phyloP scores from a whole-genome alignment of 139 green algal species.

The Zygnema circumcarinatum region DNA sequence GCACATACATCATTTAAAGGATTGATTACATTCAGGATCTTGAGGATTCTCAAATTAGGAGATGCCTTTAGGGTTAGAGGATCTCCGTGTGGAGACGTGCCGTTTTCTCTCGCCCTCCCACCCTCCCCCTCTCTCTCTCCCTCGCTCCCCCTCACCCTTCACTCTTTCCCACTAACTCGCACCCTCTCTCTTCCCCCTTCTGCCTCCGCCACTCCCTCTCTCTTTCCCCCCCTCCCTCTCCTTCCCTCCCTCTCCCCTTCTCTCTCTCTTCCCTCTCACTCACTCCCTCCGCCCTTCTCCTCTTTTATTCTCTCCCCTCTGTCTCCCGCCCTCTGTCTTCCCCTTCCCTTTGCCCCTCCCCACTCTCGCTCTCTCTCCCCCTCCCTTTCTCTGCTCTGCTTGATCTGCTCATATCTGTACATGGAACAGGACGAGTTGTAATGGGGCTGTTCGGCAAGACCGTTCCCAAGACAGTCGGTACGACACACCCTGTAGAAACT shows the following conservation, averaged over 20 bases:
- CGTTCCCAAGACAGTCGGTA: constrained; percentile 68
- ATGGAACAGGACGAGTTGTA: constrained; percentile 62
- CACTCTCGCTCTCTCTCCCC: too few relatives aligned
- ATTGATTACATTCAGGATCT: too few relatives aligned
- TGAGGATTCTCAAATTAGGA: too few relatives aligned
- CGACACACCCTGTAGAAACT: constrained; percentile 49
- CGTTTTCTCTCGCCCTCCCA: not conserved
- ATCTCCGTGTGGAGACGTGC: too few relatives aligned
- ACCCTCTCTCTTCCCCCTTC: not conserved
- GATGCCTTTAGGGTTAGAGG: too few relatives aligned
- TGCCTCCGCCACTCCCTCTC: not conserved
- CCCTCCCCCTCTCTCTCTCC: constrained; percentile 4
- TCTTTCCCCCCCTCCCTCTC: not conserved
- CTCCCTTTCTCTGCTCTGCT: not conserved
- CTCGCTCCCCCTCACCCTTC: not conserved
- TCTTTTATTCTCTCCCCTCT: not conserved
- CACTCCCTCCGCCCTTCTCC: not conserved
- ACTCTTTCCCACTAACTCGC: not conserved
- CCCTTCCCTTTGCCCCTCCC: not conserved
- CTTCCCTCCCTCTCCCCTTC: not conserved
- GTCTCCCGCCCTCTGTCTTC: not conserved
- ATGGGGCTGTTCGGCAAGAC: constrained; percentile 69
- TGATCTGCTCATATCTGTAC: not conserved
- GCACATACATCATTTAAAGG: too few relatives aligned
- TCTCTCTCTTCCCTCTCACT: not conserved